Evolutionary conservation across 345 rosid genomes (phyloP), one percentile per base, ranked within the genome.

Genomic region (Stellera chamaejasme): DNA sequence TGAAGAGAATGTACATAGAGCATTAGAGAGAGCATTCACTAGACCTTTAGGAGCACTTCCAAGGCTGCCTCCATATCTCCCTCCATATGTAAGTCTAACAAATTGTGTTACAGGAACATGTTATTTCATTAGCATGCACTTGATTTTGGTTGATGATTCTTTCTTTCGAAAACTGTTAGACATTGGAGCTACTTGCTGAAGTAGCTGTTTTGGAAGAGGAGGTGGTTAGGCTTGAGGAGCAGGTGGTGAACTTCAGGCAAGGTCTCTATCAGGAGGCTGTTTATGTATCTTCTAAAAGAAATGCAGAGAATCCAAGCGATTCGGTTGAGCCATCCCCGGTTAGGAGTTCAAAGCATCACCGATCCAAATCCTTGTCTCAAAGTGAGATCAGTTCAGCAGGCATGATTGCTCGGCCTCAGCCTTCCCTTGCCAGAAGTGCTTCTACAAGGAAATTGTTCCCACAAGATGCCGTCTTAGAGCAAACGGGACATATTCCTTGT

Each of bases 191-290:
- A 55, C 90, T 93, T 25, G 99, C 99, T 60, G 99, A 93, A 75
- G 96, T 93, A 46, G 99, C 99, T 61, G 96, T 93, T 53, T 70
- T 93, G 70, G 99, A 93, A 67, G 99, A 93, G 68, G 99, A 93
- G 74, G 85, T 93, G 10, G 97, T 80, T 61, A 78, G 96, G 66
- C 85, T 93, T 13, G 99, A 93, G 75, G 99, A 93, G 50, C 87
- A 83, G 74, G 88, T 90, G 16, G 94, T 89, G 32, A 87, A 77
- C 69, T 89, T 84, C 61, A 79, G 95, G 61, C 96, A 93, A 72
- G 91, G 84, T 57, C 73, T 93, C 8, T 92, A 85, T 69, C 84
- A 82, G 62, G 95, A 92, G 76, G 95, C 96, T 59, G 84, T 79
- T 15, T 81, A 69, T 71, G 72, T 58, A 44, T 83, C 96, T 23